Evolutionary conservation across 1,284 basidiomycete species (phyloP).

Genomic region (Irpex lacteus): DNA sequence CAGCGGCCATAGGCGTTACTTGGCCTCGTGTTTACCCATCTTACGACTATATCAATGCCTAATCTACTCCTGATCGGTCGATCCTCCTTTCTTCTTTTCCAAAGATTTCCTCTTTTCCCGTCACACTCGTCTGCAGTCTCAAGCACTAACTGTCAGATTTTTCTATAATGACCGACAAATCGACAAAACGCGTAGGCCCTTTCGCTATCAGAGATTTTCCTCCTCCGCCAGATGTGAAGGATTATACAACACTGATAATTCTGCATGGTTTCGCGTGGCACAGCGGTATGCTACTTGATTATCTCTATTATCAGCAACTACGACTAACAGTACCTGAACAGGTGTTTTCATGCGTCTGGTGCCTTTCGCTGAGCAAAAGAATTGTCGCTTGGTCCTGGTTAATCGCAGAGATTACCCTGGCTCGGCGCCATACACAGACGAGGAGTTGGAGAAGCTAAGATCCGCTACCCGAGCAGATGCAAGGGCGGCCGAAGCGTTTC

Average conservation of each 20-base stretch:
- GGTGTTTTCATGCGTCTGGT: slow-evolving; percentile 14
- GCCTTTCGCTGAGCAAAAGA: slow-evolving; percentile 17
- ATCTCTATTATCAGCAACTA: not conserved
- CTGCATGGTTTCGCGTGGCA: slow-evolving; percentile 12
- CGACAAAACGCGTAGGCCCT: not conserved
- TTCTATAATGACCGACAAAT: not conserved
- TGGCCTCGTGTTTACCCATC: too few relatives aligned
- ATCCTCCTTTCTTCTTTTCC: not conserved
- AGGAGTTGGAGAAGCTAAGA: slow-evolving; percentile 15
- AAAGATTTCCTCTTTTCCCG: not conserved
- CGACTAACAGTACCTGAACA: not conserved
- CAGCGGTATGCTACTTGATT: slow-evolving; percentile 1
- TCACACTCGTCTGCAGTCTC: not conserved
- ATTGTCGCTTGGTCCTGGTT: slow-evolving; percentile 24
- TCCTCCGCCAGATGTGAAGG: slow-evolving; percentile 22
- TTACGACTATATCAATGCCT: not conserved
- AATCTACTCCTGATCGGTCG: not conserved
- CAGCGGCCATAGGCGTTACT: too few relatives aligned
- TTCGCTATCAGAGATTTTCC: not conserved
- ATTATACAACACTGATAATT: slow-evolving; percentile 11
- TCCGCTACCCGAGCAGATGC: not conserved
- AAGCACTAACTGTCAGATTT: not conserved
- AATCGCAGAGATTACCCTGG: slow-evolving; percentile 31
- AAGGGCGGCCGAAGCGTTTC: slow-evolving; percentile 5
- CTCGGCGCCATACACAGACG: slow-evolving; percentile 21